A percentile compares a stretch with the other conserved stretches of the same genome.
Conservation (phyloP, 2,329 filamentous ascomycete genomes). For the Xylariales sp. region DNA sequence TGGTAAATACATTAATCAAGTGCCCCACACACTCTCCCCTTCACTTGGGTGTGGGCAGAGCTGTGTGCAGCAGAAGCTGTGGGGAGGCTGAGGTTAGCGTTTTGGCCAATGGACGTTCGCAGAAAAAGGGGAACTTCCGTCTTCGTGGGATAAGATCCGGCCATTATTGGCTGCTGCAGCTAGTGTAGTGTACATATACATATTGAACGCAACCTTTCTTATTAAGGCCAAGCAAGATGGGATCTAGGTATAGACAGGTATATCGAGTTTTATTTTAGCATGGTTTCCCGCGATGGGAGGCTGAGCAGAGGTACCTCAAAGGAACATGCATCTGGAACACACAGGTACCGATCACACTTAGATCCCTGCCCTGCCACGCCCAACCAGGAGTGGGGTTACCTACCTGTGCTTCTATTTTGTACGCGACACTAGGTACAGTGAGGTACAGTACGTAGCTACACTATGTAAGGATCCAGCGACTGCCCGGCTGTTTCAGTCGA, state of each 20-base stretch:
- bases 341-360: slow-evolving; percentile 29
- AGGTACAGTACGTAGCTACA: slow-evolving; percentile 4
- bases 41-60: slow-evolving; percentile 21
- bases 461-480: slow-evolving; percentile 12
- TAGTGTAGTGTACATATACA: neutral
- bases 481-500: slow-evolving; percentile 12
- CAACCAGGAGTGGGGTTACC: slow-evolving; percentile 4
- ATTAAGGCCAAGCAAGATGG: slow-evolving; percentile 16
- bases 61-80: too few relatives aligned
- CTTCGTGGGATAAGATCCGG: slow-evolving; percentile 19
- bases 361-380: slow-evolving; percentile 38
- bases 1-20: slow-evolving; percentile 18
- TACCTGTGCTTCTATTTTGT: slow-evolving; percentile 23
- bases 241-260: neutral
- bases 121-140: slow-evolving; percentile 29
- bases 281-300: slow-evolving; percentile 6
- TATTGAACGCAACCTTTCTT: slow-evolving; percentile 15
- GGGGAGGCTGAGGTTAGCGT: slow-evolving; percentile 25
- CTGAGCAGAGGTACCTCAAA: slow-evolving; percentile 24
- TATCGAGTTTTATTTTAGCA: slow-evolving; percentile 6
- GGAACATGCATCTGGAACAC: slow-evolving; percentile 23
- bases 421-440: neutral
- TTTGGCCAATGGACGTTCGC: slow-evolving; percentile 19
- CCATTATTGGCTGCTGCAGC: slow-evolving; percentile 27
- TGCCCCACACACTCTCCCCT: slow-evolving; percentile 19